These are phyloP conservation scores for Aureobasidium leucospermi DNA, from an alignment of 2,329 filamentous ascomycete species.

Conservation along the genomic window DNA sequence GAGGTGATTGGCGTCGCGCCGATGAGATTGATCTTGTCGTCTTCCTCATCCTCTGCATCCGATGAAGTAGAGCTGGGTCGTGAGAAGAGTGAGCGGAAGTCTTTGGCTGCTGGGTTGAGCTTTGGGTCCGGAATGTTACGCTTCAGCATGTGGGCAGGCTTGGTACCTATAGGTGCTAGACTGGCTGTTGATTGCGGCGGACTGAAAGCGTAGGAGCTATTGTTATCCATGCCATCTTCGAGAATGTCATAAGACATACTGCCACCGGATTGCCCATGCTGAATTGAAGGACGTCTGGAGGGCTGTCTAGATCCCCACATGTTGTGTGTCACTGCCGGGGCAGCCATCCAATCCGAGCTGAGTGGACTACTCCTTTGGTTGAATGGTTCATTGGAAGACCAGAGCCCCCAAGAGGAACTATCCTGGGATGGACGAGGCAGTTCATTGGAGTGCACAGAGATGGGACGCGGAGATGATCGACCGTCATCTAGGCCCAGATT, in stretches of 20 bases:
- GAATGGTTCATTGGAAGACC: slow-evolving; percentile 43
- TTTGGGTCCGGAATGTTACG: slow-evolving; percentile 39
- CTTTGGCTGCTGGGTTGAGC: slow-evolving; percentile 83
- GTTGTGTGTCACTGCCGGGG: slow-evolving; percentile 19
- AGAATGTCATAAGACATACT: slow-evolving; percentile 49
- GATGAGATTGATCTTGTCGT: slow-evolving; percentile 12
- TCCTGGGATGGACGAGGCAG: slow-evolving; percentile 73
- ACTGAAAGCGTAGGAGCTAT: slow-evolving; percentile 37
- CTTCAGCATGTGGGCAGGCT: slow-evolving; percentile 33
- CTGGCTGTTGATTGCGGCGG: slow-evolving; percentile 37
- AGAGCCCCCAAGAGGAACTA: slow-evolving; percentile 57
- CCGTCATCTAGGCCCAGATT: not conserved
- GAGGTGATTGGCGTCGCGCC: slow-evolving; percentile 8
- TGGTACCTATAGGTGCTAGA: slow-evolving; percentile 68
- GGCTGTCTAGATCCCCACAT: slow-evolving; percentile 57
- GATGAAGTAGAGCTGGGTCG: slow-evolving; percentile 19
- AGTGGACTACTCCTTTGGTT: slow-evolving; percentile 48
- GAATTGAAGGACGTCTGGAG: slow-evolving; percentile 73
- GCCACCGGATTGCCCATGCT: slow-evolving; percentile 61
- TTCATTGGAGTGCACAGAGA: slow-evolving; percentile 44
- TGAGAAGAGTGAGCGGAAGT: slow-evolving; percentile 66
- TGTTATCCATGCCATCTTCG: slow-evolving; percentile 42
- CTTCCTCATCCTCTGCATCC: slow-evolving; percentile 31
- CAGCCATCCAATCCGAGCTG: slow-evolving; percentile 46
- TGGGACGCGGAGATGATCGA: slow-evolving; percentile 50